Percentiles rank a stretch among this genome's conserved stretches.
Conservation (phyloP, 1,284 basidiomycete genomes). For the Apiotrichum veenhuisii region DNA sequence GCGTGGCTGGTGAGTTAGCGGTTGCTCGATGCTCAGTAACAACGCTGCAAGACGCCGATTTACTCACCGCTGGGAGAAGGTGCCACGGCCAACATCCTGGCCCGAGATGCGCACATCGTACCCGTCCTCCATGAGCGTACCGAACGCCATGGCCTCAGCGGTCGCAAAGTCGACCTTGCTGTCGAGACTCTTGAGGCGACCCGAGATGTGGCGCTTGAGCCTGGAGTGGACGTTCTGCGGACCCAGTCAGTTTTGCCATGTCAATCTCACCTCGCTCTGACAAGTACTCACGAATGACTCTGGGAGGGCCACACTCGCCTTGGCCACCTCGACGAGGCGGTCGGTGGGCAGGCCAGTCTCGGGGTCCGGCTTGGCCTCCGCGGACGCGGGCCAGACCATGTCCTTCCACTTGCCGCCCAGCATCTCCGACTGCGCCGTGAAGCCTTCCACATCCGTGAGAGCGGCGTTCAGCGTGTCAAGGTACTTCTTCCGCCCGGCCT, state of each 20-base stretch:
- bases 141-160: conserved; percentile 83
- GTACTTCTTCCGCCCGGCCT: conserved; percentile 57
- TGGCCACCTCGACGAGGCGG: conserved; percentile 59
- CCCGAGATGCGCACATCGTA: conserved; percentile 78
- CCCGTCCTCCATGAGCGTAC: conserved; percentile 72
- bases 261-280: background rate
- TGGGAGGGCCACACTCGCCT: conserved; percentile 67
- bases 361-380: conserved; percentile 57
- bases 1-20: conserved; percentile 60
- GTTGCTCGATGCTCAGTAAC: background rate
- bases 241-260: background rate
- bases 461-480: conserved; percentile 61
- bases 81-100: conserved; percentile 84
- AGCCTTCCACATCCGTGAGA: conserved; percentile 56
- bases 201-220: conserved; percentile 72
- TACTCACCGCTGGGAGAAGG: conserved; percentile 73
- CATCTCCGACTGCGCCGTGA: conserved; percentile 57
- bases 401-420: conserved; percentile 62
- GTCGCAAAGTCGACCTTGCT: conserved; percentile 78
- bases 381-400: conserved; percentile 67
- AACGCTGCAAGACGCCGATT: conserved; percentile 20
- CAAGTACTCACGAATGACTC: conserved; percentile 63
- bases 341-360: conserved; percentile 64
- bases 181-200: conserved; percentile 67
- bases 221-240: conserved; percentile 71